Evolutionary conservation across 192 early-diverging fungal genomes (phyloP), one percentile per base, ranked within the genome.

Genomic region (Hyaloraphidium curvatum): DNA sequence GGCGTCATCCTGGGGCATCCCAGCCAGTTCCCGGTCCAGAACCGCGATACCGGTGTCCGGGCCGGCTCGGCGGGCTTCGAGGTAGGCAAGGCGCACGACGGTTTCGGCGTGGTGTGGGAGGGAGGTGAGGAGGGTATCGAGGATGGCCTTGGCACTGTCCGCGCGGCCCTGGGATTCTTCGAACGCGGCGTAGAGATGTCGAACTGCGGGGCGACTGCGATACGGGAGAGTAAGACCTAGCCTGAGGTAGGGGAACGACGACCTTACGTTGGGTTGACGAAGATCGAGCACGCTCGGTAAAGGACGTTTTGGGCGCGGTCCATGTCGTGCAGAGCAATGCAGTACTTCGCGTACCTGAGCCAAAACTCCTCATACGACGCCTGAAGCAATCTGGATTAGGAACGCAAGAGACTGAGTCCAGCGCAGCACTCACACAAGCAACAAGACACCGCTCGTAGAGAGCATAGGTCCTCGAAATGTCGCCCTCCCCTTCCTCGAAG

Each of bases 331-430:
- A 59, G 51, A 1, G 64, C 59, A 9, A 69, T 52, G 16, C 80
- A 56, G 68, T 67, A 84, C 28, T 72, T 56, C 3, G 70, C 76
- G 65, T 82, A 84, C 27, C 78, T 62, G 55, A 74, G 55, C 82
- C 82, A 84, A 51, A 82, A 84, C 59, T 84, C 82, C 51, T 84
- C 82, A 55, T 84, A 83, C 33, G 81, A 53, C 4, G 82, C 82
- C 79, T 81, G 61, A 33, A 52, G 30, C 35, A n/a, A n/a, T n/a
- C n/a, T n/a, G n/a, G n/a, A n/a, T 3, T n/a, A 21, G 23, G 33
- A 23, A 33, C 2, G 30, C 0, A 0, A 16, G 19, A 3, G 33
- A 30, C 43, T 28, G 17, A 50, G 19, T 2, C 23, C 13, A 59
- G 21, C 25, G 31, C 28, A 29, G n/a, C 48, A 73, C 72, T 67